Evolutionary conservation across 371 early-diverging fungal genomes (phyloP).

Genomic region (Mucor piriformis): DNA sequence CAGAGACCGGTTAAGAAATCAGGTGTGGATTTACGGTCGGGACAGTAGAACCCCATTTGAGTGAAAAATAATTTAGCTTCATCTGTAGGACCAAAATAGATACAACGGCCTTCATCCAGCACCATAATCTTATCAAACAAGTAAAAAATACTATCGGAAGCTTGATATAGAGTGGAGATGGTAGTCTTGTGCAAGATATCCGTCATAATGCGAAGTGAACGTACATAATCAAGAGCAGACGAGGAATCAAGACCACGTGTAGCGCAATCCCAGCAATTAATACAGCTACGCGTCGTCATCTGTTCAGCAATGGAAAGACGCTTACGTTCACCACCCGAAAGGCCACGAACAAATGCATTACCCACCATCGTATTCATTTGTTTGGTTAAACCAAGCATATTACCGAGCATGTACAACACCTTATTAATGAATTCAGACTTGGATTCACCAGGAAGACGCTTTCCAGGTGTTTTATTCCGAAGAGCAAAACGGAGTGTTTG

Average conservation of each 20-base stretch:
- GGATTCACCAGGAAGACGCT: slow-evolving; percentile 51
- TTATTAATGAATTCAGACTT: slow-evolving; percentile 48
- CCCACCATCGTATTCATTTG: slow-evolving; percentile 84
- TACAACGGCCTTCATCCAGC: slow-evolving; percentile 71
- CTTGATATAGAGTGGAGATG: slow-evolving; percentile 61
- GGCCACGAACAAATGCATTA: slow-evolving; percentile 79
- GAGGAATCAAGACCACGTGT: slow-evolving; percentile 92
- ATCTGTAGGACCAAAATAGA: slow-evolving; percentile 73
- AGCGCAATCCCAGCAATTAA: slow-evolving; percentile 87
- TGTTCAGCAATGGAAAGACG: slow-evolving; percentile 87
- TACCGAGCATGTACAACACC: slow-evolving; percentile 58
- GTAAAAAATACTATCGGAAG: slow-evolving; percentile 75
- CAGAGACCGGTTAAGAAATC: slow-evolving; percentile 80
- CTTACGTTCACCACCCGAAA: slow-evolving; percentile 89
- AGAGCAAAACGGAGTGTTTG: slow-evolving; percentile 70
- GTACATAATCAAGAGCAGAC: slow-evolving; percentile 81
- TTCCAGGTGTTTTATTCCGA: slow-evolving; percentile 67
- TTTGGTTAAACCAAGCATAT: slow-evolving; percentile 74
- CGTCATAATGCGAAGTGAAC: slow-evolving; percentile 70
- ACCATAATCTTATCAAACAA: slow-evolving; percentile 79
- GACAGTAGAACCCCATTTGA: slow-evolving; percentile 68
- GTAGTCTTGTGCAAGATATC: slow-evolving; percentile 63
- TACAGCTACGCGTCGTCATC: slow-evolving; percentile 74
- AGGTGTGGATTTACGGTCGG: slow-evolving; percentile 73
- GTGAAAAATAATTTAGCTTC: slow-evolving; percentile 69